phyloP scores from a whole-genome alignment of 352 stramenopile genomes.

The Pythium grandisporangium region DNA sequence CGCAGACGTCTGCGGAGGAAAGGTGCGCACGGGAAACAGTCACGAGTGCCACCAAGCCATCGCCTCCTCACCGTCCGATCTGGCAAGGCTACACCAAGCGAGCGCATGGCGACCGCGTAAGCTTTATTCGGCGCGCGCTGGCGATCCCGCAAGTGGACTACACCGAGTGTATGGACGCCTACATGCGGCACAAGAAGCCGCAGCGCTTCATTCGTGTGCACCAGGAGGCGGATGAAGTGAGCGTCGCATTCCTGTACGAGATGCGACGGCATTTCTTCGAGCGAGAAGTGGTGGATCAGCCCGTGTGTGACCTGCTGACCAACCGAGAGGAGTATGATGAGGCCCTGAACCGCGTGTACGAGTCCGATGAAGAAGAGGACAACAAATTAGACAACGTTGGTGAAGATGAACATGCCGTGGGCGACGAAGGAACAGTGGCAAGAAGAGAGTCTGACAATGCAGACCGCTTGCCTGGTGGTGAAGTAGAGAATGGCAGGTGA shows the following conservation, averaged over 20 bases:
- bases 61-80: conserved; percentile 3
- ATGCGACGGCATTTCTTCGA: conserved; percentile 36
- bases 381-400: conserved; percentile 83
- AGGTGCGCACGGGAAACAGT: no score
- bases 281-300: conserved; percentile 36
- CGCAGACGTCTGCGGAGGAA: no score
- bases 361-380: conserved; percentile 26
- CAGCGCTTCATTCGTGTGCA: conserved; percentile 35
- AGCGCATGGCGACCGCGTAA: conserved; percentile 16
- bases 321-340: conserved; percentile 31
- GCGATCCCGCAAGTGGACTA: conserved; percentile 24
- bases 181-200: conserved; percentile 31
- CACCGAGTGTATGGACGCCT: conserved; percentile 32
- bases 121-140: conserved; percentile 20
- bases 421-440: no score
- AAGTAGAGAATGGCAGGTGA: no score
- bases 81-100: conserved; percentile 39
- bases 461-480: no score
- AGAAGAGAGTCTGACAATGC: no score
- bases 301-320: conserved; percentile 32
- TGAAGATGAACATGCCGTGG: conserved; percentile 84
- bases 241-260: conserved; percentile 20
- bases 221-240: conserved; percentile 25
- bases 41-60: neutral
- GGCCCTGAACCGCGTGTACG: conserved; percentile 6